Evolutionary conservation across 2,329 filamentous ascomycete species (phyloP).

Genomic region (Phyllosticta citrichinensis): DNA sequence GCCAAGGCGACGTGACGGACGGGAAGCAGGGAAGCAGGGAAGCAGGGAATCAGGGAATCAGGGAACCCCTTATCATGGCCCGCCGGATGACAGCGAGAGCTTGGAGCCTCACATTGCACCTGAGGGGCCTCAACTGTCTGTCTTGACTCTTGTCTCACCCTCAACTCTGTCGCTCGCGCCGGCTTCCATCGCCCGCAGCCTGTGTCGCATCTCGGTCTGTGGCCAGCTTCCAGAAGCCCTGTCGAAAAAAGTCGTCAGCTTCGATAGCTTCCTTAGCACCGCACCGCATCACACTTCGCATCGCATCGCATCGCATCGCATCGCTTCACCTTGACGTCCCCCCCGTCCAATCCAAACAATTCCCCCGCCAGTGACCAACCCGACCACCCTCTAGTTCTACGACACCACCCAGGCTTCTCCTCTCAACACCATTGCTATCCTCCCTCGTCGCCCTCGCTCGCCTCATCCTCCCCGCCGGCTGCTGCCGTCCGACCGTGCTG

Average conservation of each 20-base stretch:
- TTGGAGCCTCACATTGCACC: background rate
- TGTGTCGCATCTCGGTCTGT: background rate
- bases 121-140: background rate
- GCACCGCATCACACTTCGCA: too few species aligned
- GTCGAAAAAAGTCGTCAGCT: background rate
- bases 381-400: background rate
- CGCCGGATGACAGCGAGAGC: background rate
- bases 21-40: background rate
- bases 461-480: background rate
- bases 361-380: background rate
- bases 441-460: background rate
- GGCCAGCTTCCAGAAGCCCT: background rate
- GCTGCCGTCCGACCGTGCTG: background rate
- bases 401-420: background rate
- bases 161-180: too few species aligned
- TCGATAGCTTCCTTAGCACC: too few species aligned
- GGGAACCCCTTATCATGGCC: background rate
- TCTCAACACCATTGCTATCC: background rate
- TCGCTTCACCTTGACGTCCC: background rate
- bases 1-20: background rate
- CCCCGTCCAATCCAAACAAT: background rate
- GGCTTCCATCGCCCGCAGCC: background rate
- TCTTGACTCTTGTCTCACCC: too few species aligned
- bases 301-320: background rate
- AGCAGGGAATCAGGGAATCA: too few species aligned